These are phyloP conservation scores for Fagopyrum esculentum DNA, from an alignment of 148 eudicot species.

Conservation along the genomic window DNA sequence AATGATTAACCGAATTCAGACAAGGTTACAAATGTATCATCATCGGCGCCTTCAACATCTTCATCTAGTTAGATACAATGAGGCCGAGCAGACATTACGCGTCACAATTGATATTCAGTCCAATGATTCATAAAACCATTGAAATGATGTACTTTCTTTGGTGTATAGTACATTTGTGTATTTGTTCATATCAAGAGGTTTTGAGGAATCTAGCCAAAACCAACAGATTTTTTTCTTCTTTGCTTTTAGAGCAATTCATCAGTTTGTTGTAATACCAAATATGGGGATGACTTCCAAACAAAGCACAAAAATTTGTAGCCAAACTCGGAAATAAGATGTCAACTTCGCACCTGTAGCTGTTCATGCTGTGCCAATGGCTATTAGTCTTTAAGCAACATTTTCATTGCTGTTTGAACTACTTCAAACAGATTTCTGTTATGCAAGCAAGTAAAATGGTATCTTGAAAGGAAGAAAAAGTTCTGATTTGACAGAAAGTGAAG, in stretches of 20 bases:
- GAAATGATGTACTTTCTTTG: neutral
- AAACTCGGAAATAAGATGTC: neutral
- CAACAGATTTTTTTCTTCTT: neutral
- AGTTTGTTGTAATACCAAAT: neutral
- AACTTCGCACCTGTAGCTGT: neutral
- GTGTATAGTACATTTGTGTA: neutral
- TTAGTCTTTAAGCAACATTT: neutral
- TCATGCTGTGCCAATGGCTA: neutral
- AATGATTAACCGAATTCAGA: constrained; percentile 37
- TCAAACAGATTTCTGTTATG: no score
- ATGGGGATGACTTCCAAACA: neutral
- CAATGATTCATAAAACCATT: neutral
- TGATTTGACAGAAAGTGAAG: neutral
- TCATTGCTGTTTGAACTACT: neutral
- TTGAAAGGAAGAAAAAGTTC: neutral
- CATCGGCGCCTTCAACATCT: constrained; percentile 11
- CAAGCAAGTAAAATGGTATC: neutral
- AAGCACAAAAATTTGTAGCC: neutral
- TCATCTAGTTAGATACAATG: constrained; percentile 9
- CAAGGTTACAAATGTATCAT: constrained; percentile 33
- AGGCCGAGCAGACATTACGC: neutral
- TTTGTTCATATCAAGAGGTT: constrained; percentile 1
- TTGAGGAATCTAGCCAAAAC: constrained; percentile 1
- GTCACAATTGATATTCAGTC: constrained; percentile 13
- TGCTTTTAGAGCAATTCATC: constrained; percentile 3